Evolutionary conservation across 257 asterid genomes (phyloP).

Genomic region (Gentiana straminea): DNA sequence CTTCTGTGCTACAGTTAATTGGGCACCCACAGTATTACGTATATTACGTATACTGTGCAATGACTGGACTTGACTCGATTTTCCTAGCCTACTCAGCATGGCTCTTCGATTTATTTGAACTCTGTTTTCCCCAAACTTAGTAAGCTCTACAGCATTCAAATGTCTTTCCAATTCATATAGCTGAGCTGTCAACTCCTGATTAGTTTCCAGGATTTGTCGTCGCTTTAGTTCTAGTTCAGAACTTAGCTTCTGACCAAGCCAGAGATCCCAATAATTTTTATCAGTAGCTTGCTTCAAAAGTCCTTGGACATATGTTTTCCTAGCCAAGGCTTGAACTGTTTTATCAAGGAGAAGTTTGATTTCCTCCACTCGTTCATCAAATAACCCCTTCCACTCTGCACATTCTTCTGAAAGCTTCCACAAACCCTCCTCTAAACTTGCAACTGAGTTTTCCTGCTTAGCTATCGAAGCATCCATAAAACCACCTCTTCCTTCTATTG

Average conservation of each 20-base stretch:
- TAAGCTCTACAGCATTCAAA: slow-evolving; percentile 72
- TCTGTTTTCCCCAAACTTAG: slow-evolving; percentile 57
- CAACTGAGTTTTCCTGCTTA: slow-evolving; percentile 42
- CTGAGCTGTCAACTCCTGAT: slow-evolving; percentile 74
- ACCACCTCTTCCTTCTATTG: slow-evolving; percentile 70
- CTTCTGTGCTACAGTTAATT: slow-evolving; percentile 79
- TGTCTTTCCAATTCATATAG: slow-evolving; percentile 88
- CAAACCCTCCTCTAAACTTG: slow-evolving; percentile 54
- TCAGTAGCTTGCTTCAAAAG: slow-evolving; percentile 82
- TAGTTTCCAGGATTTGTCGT: slow-evolving; percentile 45
- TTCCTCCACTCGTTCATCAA: slow-evolving; percentile 52
- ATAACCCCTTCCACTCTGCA: slow-evolving; percentile 63
- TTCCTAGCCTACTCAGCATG: slow-evolving; percentile 35
- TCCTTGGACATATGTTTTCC: slow-evolving; percentile 74
- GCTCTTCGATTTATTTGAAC: slow-evolving; percentile 34
- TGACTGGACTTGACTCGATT: slow-evolving; percentile 63
- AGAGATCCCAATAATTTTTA: slow-evolving; percentile 72
- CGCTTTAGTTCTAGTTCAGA: slow-evolving; percentile 76
- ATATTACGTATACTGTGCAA: slow-evolving; percentile 58
- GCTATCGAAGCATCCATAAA: slow-evolving; percentile 65
- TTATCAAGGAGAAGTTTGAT: slow-evolving; percentile 66
- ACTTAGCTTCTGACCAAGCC: slow-evolving; percentile 81
- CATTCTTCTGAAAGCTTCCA: slow-evolving; percentile 56
- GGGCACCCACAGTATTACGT: slow-evolving; percentile 58
- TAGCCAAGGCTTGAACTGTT: slow-evolving; percentile 74